Conservation (phyloP, 768 basidiomycete genomes). For the Kwoniella sp. region DNA sequence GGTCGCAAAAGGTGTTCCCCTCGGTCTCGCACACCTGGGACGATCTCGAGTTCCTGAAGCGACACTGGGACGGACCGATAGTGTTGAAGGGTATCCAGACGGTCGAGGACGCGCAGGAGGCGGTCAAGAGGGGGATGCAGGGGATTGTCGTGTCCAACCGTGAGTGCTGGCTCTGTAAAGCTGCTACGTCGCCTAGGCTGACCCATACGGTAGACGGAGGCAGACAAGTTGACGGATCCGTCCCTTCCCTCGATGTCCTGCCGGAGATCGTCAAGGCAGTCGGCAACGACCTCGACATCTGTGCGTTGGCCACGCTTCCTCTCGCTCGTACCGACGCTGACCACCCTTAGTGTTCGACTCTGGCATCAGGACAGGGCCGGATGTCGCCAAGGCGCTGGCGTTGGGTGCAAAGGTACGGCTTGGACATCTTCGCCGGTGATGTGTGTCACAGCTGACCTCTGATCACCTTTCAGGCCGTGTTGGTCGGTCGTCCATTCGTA, state of each 20-base stretch:
- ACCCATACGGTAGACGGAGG: slow-evolving; percentile 47
- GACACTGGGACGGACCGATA: slow-evolving; percentile 51
- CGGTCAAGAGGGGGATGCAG: slow-evolving; percentile 62
- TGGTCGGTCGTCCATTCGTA: slow-evolving; percentile 57
- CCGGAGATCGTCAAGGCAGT: slow-evolving; percentile 58
- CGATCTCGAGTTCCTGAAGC: neutral
- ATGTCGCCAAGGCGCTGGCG: slow-evolving; percentile 72
- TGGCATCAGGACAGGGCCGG: slow-evolving; percentile 72
- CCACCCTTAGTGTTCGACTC: slow-evolving; percentile 55
- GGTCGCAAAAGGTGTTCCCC: neutral
- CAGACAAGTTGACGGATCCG: slow-evolving; percentile 66
- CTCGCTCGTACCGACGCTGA: neutral
- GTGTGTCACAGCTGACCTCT: too few species aligned
- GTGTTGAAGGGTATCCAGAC: slow-evolving; percentile 64
- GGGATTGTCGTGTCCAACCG: slow-evolving; percentile 76
- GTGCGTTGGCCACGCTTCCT: neutral
- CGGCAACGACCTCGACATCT: neutral
- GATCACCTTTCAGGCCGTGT: too few species aligned
- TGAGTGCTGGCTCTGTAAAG: neutral
- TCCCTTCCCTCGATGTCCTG: slow-evolving; percentile 67
- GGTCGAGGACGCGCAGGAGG: slow-evolving; percentile 66
- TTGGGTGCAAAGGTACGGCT: slow-evolving; percentile 85
- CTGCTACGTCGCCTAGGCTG: neutral
- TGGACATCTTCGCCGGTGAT: too few species aligned
- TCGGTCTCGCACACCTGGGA: neutral